These are phyloP conservation scores for Fonsecaea multimorphosa DNA, from an alignment of 2,329 filamentous ascomycete genomes.

Conservation along the genomic window DNA sequence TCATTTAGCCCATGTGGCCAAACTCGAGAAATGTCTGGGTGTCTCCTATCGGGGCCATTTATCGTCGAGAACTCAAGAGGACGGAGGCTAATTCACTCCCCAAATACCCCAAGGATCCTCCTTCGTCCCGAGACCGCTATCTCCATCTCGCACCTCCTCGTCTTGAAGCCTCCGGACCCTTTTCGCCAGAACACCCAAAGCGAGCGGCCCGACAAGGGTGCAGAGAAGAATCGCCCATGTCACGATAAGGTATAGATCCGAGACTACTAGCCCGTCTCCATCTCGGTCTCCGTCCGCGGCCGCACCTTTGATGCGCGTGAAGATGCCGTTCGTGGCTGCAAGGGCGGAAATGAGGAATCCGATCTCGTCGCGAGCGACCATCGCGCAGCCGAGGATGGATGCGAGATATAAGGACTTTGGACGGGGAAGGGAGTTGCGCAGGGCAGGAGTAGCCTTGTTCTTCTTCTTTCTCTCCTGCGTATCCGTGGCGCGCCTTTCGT, in stretches of 20 bases:
- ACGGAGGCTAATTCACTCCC: slow-evolving; percentile 18
- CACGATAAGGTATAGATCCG: slow-evolving; percentile 59
- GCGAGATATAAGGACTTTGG: slow-evolving; percentile 68
- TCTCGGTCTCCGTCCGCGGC: neutral
- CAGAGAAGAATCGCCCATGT: slow-evolving; percentile 65
- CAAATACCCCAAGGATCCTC: slow-evolving; percentile 32
- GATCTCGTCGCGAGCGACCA: slow-evolving; percentile 81
- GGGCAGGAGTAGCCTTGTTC: neutral
- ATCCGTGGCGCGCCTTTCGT: neutral
- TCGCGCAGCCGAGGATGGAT: slow-evolving; percentile 69
- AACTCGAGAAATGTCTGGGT: neutral
- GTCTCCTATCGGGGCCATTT: too few relatives aligned
- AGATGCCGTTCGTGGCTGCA: slow-evolving; percentile 63
- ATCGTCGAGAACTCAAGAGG: neutral
- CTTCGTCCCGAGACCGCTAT: slow-evolving; percentile 5
- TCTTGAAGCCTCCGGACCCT: slow-evolving; percentile 47
- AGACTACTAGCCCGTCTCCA: slow-evolving; percentile 39
- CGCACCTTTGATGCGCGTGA: slow-evolving; percentile 38
- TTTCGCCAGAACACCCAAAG: slow-evolving; percentile 58
- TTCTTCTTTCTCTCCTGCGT: neutral
- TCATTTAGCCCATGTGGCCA: too few relatives aligned
- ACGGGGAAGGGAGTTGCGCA: slow-evolving; percentile 48
- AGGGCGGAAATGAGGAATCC: slow-evolving; percentile 76
- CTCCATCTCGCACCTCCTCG: neutral
- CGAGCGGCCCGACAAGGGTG: slow-evolving; percentile 61